Evolutionary conservation across 768 basidiomycete species (phyloP).

Genomic region (Suillus discolor): DNA sequence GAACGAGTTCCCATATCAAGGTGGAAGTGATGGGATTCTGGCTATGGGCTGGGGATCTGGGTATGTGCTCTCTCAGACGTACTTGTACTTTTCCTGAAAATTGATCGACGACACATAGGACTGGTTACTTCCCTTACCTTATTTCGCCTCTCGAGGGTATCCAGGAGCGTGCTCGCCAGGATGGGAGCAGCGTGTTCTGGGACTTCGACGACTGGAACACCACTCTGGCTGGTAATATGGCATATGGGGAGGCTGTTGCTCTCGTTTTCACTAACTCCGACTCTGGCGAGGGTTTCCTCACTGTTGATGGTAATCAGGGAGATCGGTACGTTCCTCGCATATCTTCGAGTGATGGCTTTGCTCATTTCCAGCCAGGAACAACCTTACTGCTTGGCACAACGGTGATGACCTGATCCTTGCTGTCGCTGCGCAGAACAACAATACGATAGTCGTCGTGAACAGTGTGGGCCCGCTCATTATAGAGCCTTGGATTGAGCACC

Average conservation of each 20-base stretch:
- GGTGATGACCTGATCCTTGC: conserved; percentile 73
- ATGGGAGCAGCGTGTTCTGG: conserved; percentile 64
- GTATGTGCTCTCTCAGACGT: conserved; percentile 16
- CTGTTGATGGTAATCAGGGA: conserved; percentile 77
- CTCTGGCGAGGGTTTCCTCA: conserved; percentile 80
- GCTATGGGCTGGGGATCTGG: conserved; percentile 92
- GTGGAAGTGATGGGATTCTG: conserved; percentile 64
- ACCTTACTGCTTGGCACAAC: conserved; percentile 73
- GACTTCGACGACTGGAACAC: conserved; percentile 67
- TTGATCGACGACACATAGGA: conserved; percentile 31
- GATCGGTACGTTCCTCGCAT: conserved; percentile 49
- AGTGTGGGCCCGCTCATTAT: conserved; percentile 62
- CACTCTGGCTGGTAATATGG: conserved; percentile 46
- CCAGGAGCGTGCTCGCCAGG: conserved; percentile 61
- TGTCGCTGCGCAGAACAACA: conserved; percentile 60
- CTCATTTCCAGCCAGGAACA: conserved; percentile 42
- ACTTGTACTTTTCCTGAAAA: neutral
- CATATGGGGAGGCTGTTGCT: conserved; percentile 53
- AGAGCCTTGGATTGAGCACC: conserved; percentile 71
- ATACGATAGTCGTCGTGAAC: conserved; percentile 32
- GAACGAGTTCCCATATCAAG: conserved; percentile 63
- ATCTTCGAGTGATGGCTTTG: neutral
- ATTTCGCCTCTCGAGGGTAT: conserved; percentile 79
- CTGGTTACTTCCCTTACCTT: conserved; percentile 74
- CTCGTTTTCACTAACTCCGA: conserved; percentile 78